Evolutionary conservation across 768 basidiomycete species (phyloP).

Genomic region (Leccinum arenicola): DNA sequence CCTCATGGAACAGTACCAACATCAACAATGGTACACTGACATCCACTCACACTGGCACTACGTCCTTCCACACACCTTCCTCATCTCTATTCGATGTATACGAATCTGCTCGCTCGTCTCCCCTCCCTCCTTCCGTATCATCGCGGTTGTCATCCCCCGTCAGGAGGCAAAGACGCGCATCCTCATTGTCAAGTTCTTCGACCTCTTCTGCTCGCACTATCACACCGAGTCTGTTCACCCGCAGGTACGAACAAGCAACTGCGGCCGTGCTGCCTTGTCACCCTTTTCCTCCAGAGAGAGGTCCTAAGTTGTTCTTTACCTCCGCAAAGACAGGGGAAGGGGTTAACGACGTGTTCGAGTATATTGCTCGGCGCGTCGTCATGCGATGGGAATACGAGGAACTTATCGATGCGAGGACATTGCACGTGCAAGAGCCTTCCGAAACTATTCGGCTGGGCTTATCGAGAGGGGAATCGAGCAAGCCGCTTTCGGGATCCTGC

Average conservation of each 20-base stretch:
- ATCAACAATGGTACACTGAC: constrained; percentile 49
- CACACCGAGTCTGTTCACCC: constrained; percentile 56
- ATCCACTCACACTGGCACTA: constrained; percentile 54
- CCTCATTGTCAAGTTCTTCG: constrained; percentile 31
- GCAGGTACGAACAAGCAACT: constrained; percentile 21
- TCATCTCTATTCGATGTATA: constrained; percentile 70
- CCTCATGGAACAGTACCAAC: constrained; percentile 45
- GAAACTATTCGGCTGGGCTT: constrained; percentile 39
- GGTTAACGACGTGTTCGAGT: constrained; percentile 72
- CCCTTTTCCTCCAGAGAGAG: constrained; percentile 39
- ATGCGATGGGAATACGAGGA: constrained; percentile 68
- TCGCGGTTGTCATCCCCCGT: constrained; percentile 28
- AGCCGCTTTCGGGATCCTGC: constrained; percentile 13
- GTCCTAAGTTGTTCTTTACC: constrained; percentile 69
- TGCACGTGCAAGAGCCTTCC: constrained; percentile 37
- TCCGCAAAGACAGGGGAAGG: constrained; percentile 78
- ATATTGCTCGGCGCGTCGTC: constrained; percentile 63
- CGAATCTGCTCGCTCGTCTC: constrained; percentile 61
- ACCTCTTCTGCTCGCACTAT: constrained; percentile 50
- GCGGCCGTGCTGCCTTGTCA: constrained; percentile 8
- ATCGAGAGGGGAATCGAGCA: constrained; percentile 9
- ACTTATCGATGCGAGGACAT: constrained; percentile 42
- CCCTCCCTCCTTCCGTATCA: constrained; percentile 37
- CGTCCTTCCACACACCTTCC: constrained; percentile 74
- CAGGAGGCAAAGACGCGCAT: constrained; percentile 35